These are phyloP conservation scores for Cicer arietinum DNA, from an alignment of 306 rosid species.

Conservation along the genomic window DNA sequence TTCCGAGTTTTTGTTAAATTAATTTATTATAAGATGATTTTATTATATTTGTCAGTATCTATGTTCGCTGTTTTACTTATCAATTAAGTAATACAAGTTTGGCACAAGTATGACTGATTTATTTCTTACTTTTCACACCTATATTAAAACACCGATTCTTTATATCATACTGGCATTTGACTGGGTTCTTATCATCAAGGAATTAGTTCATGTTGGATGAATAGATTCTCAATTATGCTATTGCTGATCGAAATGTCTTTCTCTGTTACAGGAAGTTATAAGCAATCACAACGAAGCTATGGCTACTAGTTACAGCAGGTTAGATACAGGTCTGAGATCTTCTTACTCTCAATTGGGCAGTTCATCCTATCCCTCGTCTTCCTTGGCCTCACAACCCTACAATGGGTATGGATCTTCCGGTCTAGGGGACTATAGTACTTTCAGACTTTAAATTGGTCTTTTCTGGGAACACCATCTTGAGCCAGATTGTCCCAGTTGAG, in stretches of 20 bases:
- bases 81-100: constrained; percentile 4
- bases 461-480: constrained; percentile 39
- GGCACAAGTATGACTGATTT: constrained; percentile 21
- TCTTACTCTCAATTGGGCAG: constrained; percentile 71
- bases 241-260: constrained; percentile 34
- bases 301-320: constrained; percentile 65
- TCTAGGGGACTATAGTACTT: constrained; percentile 79
- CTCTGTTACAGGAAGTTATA: constrained; percentile 70
- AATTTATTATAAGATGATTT: constrained; percentile 23
- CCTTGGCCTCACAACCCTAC: constrained; percentile 72
- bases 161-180: constrained; percentile 19
- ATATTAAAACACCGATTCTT: background rate
- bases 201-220: constrained; percentile 1
- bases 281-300: constrained; percentile 70
- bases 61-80: constrained; percentile 12
- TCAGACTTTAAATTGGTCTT: constrained; percentile 67
- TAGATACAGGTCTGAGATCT: constrained; percentile 73
- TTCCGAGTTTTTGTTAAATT: constrained; percentile 22
- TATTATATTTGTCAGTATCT: background rate
- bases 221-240: constrained; percentile 13
- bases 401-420: constrained; percentile 81
- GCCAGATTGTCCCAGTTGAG: constrained; percentile 43
- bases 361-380: constrained; percentile 66
- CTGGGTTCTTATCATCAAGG: background rate
- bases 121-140: background rate